Evolutionary conservation across 306 rosid genomes (phyloP).

Genomic region (Sphenostylis stenocarpa): DNA sequence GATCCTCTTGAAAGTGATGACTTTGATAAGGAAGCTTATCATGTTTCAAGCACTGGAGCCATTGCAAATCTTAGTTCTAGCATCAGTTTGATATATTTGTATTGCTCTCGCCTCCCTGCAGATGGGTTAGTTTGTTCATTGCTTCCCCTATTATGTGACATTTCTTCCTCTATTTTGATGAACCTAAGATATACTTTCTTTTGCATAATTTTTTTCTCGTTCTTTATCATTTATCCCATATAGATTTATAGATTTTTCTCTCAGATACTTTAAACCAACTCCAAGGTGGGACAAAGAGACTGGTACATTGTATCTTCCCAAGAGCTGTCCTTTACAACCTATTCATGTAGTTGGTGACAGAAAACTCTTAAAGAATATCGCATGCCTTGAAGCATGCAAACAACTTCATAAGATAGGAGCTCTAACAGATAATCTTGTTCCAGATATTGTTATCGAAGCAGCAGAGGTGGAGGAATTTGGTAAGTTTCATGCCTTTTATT

Average conservation of each 20-base stretch:
- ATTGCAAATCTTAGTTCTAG: constrained; percentile 66
- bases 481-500: constrained; percentile 32
- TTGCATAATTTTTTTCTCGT: not conserved
- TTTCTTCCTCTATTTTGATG: constrained; percentile 14
- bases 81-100: constrained; percentile 61
- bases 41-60: constrained; percentile 76
- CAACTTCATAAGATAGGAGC: constrained; percentile 80
- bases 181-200: not conserved
- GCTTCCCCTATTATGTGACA: not conserved
- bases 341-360: constrained; percentile 48
- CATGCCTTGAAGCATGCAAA: constrained; percentile 93
- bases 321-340: constrained; percentile 66
- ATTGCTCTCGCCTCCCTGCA: constrained; percentile 49
- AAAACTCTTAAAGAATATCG: constrained; percentile 57
- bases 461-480: constrained; percentile 52
- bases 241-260: not conserved
- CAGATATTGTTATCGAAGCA: constrained; percentile 61
- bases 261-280: constrained; percentile 80
- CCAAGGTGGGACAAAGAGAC: constrained; percentile 70
- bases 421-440: constrained; percentile 76
- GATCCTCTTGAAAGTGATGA: constrained; percentile 47
- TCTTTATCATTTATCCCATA: constrained; percentile 1
- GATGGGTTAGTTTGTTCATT: not conserved
- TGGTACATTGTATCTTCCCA: constrained; percentile 68
- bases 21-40: constrained; percentile 43